Evolutionary conservation across 1,139 yeast genomes (phyloP), one percentile per base, ranked within the genome.

Genomic region (Casaregolazyma suthepensis): DNA sequence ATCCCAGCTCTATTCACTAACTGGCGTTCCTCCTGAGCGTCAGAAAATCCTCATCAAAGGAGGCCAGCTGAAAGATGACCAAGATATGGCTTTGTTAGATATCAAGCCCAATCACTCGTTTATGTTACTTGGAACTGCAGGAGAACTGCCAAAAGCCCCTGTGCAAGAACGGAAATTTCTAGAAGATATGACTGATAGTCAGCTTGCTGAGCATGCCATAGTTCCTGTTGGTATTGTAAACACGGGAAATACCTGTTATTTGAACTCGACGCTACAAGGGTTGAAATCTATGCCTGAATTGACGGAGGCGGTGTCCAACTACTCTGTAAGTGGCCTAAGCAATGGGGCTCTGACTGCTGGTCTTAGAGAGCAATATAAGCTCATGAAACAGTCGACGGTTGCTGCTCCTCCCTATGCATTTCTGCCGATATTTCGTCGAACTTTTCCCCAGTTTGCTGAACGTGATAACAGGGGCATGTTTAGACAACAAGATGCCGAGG

Each of bases 401-500:
- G 63, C 73, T 3, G 63, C 59, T 52, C 58, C 59, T 50, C 96
- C 96, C 20, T 71, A 82, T 40, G 74, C 82, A 45, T 81, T 91
- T 57, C 74, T 91, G 70, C 74, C 76, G 53, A 58, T 65, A 17
- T 59, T 72, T 51, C 63, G 75, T 17, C 54, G 56, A 23, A 73
- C 76, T 19, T 87, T 81, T 65, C 97, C 98, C 1, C 98, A 94
- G 71, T 93, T 94, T 71, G 88, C 87, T 46, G 97, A 93, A 66
- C 66, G 66, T 6, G 81, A 80, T 51, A 77, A 78, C 50, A 73
- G 75, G 54, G 97, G 97, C 1, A 75, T 79, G 56, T 87, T 79
- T 67, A 90, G 87, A 68, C 99, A 93, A 72, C 99, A 93, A 70
- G 99, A 93, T 75, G 99, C 99, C 0, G 99, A 93, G 72, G 99